phyloP scores from a whole-genome alignment of 257 asterid species.

The Agastache rugosa region DNA sequence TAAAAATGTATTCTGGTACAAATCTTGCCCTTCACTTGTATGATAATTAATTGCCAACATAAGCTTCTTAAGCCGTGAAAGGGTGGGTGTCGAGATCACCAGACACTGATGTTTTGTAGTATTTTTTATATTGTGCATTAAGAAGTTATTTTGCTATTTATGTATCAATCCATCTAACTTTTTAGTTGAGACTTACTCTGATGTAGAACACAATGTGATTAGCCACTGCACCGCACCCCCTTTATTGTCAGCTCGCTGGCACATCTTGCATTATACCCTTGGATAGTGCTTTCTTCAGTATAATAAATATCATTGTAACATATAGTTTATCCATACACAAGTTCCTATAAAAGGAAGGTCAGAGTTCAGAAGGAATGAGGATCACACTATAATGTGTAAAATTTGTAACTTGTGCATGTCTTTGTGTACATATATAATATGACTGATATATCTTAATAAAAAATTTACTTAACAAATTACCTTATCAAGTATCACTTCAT shows the following conservation, averaged over 20 bases:
- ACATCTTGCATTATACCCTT: not conserved
- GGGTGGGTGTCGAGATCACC: not conserved
- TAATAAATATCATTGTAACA: not conserved
- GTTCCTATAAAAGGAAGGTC: not conserved
- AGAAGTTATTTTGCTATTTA: not conserved
- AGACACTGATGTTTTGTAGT: not conserved
- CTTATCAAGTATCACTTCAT: slow-evolving; percentile 33
- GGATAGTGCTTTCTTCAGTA: not conserved
- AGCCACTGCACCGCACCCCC: not conserved
- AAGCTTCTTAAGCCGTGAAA: not conserved
- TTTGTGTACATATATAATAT: not conserved
- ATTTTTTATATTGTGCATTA: not conserved
- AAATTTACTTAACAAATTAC: not conserved
- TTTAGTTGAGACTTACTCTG: not conserved
- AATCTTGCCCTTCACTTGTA: slow-evolving; percentile 28
- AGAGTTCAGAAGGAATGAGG: not conserved
- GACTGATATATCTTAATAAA: not conserved
- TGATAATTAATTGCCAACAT: slow-evolving; percentile 16
- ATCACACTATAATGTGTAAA: not conserved
- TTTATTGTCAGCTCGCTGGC: not conserved
- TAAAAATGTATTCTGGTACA: slow-evolving; percentile 90
- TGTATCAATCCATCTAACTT: not conserved
- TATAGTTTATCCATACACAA: not conserved
- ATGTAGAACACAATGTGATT: not conserved
- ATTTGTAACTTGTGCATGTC: not conserved